These are phyloP conservation scores for Papilionanthe hybrid DNA, from an alignment of 116 monocot genomes.

Conservation along the genomic window DNA sequence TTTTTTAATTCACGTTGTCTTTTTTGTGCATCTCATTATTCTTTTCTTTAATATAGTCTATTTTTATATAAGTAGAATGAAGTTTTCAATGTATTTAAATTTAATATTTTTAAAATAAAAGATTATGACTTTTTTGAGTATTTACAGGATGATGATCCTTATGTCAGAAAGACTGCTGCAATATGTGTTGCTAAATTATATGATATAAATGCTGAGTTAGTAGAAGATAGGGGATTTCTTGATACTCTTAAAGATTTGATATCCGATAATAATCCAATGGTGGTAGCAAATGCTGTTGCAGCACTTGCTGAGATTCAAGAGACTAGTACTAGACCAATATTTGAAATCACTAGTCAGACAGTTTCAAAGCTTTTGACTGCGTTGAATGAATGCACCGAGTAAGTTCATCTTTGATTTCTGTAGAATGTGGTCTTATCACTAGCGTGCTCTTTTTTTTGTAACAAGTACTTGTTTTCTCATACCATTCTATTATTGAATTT, in stretches of 20 bases:
- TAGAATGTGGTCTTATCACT: not conserved
- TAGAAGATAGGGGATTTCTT: constrained; percentile 94
- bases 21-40: not conserved
- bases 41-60: not conserved
- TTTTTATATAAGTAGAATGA: not conserved
- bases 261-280: constrained; percentile 99
- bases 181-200: constrained; percentile 97
- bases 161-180: constrained; percentile 95
- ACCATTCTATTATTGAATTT: not conserved
- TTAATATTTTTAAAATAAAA: not conserved
- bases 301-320: constrained; percentile 99
- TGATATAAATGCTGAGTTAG: constrained; percentile 97
- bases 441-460: not conserved
- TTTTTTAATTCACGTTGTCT: not conserved
- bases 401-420: constrained; percentile 22
- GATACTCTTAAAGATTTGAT: constrained; percentile 95
- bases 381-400: constrained; percentile 99
- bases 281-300: constrained; percentile 99
- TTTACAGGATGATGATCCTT: constrained; percentile 96
- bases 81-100: not conserved
- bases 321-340: constrained; percentile 67
- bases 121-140: constrained; percentile 3
- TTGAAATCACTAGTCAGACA: constrained; percentile 92
- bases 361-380: constrained; percentile 93
- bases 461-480: not conserved